Evolutionary conservation across 176 grass and related monocot genomes (phyloP).

Genomic region (Oryza rufipogon): DNA sequence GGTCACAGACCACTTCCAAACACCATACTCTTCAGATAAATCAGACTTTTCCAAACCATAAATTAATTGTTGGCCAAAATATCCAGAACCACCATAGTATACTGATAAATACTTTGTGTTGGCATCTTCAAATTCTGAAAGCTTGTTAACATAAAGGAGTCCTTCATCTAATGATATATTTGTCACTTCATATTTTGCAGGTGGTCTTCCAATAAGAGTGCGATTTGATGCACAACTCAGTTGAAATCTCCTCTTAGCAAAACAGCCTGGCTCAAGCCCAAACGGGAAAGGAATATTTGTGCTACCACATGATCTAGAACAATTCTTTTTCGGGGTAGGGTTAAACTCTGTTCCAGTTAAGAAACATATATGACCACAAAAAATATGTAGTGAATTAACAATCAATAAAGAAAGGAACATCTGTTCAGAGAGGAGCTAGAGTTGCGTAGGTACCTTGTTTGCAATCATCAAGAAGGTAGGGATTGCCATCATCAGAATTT

Average conservation of each 20-base stretch:
- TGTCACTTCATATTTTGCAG: constrained; percentile 44
- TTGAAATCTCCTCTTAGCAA: constrained; percentile 37
- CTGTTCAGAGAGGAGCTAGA: neutral
- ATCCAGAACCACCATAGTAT: constrained; percentile 43
- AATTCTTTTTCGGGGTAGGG: constrained; percentile 9
- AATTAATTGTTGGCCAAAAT: constrained; percentile 43
- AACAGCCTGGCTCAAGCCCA: constrained; percentile 46
- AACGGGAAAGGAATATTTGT: constrained; percentile 49
- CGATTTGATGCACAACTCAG: constrained; percentile 30
- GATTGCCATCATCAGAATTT: constrained; percentile 31
- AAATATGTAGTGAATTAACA: neutral
- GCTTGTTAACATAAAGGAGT: constrained; percentile 40
- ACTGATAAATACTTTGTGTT: constrained; percentile 38
- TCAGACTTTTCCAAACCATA: constrained; percentile 40
- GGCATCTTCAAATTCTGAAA: constrained; percentile 30
- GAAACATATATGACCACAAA: constrained; percentile 17
- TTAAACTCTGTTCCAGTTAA: constrained; percentile 34
- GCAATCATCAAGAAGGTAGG: constrained; percentile 40
- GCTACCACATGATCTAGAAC: constrained; percentile 48
- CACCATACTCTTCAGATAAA: constrained; percentile 34
- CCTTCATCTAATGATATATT: constrained; percentile 46
- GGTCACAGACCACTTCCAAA: constrained; percentile 33
- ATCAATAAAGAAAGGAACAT: neutral
- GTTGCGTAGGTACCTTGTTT: constrained; percentile 24
- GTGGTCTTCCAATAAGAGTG: constrained; percentile 43